Conservation (phyloP, 2,329 filamentous ascomycete species). For the Penicillium sp. region DNA sequence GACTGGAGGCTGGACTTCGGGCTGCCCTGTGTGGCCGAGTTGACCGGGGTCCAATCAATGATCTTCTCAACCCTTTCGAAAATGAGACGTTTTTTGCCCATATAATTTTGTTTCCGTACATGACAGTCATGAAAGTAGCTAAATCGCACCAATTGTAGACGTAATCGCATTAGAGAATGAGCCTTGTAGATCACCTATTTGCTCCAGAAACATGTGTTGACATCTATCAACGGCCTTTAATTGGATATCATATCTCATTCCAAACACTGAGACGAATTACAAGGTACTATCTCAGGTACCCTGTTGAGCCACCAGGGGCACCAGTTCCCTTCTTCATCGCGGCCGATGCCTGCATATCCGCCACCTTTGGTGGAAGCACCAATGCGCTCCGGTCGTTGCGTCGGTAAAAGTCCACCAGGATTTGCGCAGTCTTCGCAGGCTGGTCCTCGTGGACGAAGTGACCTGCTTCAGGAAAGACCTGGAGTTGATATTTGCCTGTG, state of each 20-base stretch:
- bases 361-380: slow-evolving; percentile 89
- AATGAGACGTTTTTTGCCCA: neutral
- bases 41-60: neutral
- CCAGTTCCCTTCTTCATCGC: slow-evolving; percentile 41
- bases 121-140: neutral
- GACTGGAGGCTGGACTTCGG: neutral
- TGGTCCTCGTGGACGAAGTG: slow-evolving; percentile 97
- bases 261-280: neutral
- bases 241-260: neutral
- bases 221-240: neutral
- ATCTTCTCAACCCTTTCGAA: neutral
- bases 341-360: slow-evolving; percentile 56
- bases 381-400: slow-evolving; percentile 83
- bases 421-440: slow-evolving; percentile 80
- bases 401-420: slow-evolving; percentile 85
- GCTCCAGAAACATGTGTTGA: neutral
- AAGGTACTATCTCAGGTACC: slow-evolving; percentile 1
- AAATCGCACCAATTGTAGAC: neutral
- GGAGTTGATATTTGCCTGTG: slow-evolving; percentile 81
- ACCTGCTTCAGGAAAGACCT: slow-evolving; percentile 90
- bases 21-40: neutral
- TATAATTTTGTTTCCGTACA: neutral
- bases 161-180: neutral
- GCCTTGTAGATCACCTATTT: neutral
- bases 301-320: slow-evolving; percentile 1